Base-by-base conservation (phyloP, 352 stramenopile species). In the Phytophthora crassamura region DNA sequence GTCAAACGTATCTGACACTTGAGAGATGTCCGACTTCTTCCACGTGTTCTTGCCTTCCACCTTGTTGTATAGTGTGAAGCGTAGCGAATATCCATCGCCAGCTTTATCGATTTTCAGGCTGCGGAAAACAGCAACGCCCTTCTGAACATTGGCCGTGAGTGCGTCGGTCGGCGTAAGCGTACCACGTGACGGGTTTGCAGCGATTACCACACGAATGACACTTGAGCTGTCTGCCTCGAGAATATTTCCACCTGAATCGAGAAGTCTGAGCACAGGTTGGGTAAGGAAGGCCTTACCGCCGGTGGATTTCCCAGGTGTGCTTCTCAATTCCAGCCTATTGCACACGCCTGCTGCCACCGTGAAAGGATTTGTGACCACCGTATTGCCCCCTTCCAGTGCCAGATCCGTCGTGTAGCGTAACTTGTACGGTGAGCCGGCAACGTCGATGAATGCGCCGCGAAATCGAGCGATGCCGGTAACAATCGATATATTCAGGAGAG, bases 211-310 rank as follows among this genome's bases (percentile, higher is more conserved):
- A n/a, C 56, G 60, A 51, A 96, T 61, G 14, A 72, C 68, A 51
- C 85, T 94, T n/a, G 74, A 73, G 45, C 76, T 87, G 46, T 96
- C 84, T 3, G 69, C 80, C n/a, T 82, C 59, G 2, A 93, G 65
- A 10, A 64, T 63, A 49, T 95, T 96, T 11, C 83, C 78, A 41
- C 88, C 86, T 0, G 82, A 84, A 69, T 95, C 86, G 7, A 91
- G 76, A 22, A 96, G 55, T 55, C 85, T 90, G 14, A 95, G 50
- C n/a, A 92, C 83, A 11, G 86, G 88, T 51, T 96, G 88, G 14
- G 81, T 75, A 9, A 68, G 63, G 36, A 96, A 94, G 6, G 88
- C 83, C 60, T 84, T 89, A 12, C 86, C 88, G 28, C 86, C 84
- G n/a, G 53, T 81, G 1, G 86, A 69, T 30, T 72, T 49, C 0